These are phyloP conservation scores for Zygosaccharomyces lentus DNA, from an alignment of 805 yeast species.

Conservation along the genomic window DNA sequence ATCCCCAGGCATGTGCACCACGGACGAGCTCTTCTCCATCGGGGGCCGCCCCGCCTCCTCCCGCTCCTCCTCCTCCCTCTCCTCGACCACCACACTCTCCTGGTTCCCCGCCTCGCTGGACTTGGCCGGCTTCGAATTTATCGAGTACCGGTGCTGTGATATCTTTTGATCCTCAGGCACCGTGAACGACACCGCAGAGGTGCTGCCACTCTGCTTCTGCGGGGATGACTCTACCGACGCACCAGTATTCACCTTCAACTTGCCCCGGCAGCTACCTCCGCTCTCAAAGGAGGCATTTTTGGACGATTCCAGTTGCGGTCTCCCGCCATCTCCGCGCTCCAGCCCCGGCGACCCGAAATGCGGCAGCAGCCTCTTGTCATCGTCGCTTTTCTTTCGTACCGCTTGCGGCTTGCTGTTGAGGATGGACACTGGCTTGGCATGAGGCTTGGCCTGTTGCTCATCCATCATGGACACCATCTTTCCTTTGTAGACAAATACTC, in stretches of 20 bases:
- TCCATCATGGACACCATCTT: conserved; percentile 4
- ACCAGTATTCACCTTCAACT: conserved; percentile 5
- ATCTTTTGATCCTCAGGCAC: conserved; percentile 43
- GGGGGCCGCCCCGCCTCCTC: conserved; percentile 12
- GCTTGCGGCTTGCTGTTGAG: conserved; percentile 9
- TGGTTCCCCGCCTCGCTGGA: conserved; percentile 4
- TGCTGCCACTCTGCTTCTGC: conserved; percentile 7
- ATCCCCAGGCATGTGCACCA: conserved; percentile 37
- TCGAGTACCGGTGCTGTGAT: conserved; percentile 50
- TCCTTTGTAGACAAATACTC: not conserved
- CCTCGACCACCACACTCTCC: not conserved
- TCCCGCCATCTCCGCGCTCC: conserved; percentile 1
- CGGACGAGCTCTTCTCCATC: conserved; percentile 31
- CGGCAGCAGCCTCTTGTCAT: conserved; percentile 1
- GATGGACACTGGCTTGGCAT: conserved; percentile 17
- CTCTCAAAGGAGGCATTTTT: conserved; percentile 9
- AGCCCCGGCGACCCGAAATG: not conserved
- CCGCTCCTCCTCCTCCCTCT: no score
- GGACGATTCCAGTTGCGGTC: conserved; percentile 1
- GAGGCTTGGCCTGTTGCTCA: conserved; percentile 1
- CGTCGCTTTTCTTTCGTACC: conserved; percentile 5
- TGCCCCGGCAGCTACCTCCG: not conserved
- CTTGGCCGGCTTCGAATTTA: conserved; percentile 44
- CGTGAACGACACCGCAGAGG: conserved; percentile 43
- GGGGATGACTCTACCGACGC: conserved; percentile 9